Evolutionary conservation across 768 basidiomycete species (phyloP).

Genomic region (Mycena crocata): DNA sequence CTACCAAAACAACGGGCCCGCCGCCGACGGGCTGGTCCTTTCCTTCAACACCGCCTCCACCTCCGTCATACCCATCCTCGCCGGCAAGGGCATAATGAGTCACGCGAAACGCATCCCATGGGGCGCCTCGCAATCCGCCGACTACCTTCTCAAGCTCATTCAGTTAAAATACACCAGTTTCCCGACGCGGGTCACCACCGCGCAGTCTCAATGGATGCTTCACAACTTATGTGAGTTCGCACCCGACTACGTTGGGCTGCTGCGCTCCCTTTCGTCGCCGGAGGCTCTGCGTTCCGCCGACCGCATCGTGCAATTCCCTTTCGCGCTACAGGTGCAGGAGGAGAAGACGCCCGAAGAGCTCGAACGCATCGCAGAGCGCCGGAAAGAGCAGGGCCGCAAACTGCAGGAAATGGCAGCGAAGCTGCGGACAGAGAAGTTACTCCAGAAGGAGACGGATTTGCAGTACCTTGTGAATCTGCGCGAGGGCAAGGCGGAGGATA

Average conservation of each 20-base stretch:
- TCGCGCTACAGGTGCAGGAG: constrained; percentile 67
- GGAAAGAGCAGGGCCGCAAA: constrained; percentile 87
- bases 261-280: constrained; percentile 79
- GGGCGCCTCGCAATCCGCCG: constrained; percentile 91
- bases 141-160: constrained; percentile 92
- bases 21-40: constrained; percentile 83
- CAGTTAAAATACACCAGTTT: constrained; percentile 97
- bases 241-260: constrained; percentile 74
- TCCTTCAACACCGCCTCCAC: constrained; percentile 95
- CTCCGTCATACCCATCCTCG: constrained; percentile 87
- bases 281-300: constrained; percentile 70
- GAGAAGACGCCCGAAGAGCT: constrained; percentile 96
- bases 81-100: constrained; percentile 85
- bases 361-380: constrained; percentile 77
- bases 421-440: constrained; percentile 85
- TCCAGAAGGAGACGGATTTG: constrained; percentile 82
- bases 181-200: constrained; percentile 81
- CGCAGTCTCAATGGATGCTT: constrained; percentile 93
- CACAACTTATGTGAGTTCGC: constrained; percentile 89
- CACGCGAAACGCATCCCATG: constrained; percentile 93
- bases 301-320: constrained; percentile 91
- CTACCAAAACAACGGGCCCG: constrained; percentile 76
- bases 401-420: constrained; percentile 93
- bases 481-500: constrained; percentile 68
- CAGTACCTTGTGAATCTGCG: constrained; percentile 72